These are phyloP conservation scores for Starmerella sirachaensis DNA, from an alignment of 805 yeast genomes.

Conservation along the genomic window DNA sequence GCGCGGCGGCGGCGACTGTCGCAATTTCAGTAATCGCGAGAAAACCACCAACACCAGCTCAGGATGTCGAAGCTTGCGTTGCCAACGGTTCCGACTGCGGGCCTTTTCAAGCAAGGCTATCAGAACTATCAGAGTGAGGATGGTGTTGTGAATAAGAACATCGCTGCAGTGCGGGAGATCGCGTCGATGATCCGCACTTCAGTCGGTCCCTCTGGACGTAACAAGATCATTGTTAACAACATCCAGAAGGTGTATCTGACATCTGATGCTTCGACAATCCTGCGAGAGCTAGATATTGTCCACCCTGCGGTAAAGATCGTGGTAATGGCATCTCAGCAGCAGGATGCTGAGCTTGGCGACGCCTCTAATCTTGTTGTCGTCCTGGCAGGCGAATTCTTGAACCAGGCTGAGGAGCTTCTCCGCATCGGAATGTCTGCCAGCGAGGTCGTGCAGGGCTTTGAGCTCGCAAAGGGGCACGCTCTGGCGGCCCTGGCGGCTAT, in stretches of 20 bases:
- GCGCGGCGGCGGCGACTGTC: too few species aligned
- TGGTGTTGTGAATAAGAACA: constrained; percentile 87
- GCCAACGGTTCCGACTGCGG: constrained; percentile 87
- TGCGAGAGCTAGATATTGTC: constrained; percentile 81
- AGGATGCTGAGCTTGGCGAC: constrained; percentile 95
- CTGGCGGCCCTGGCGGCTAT: constrained; percentile 46
- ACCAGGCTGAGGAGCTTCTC: constrained; percentile 73
- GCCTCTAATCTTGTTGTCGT: constrained; percentile 84
- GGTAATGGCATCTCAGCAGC: constrained; percentile 95
- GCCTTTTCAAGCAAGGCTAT: constrained; percentile 92
- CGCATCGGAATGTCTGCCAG: constrained; percentile 79
- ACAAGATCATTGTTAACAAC: constrained; percentile 86
- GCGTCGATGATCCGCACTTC: constrained; percentile 84
- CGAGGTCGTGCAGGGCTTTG: constrained; percentile 88
- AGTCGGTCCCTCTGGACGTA: constrained; percentile 95
- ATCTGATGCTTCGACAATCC: constrained; percentile 96
- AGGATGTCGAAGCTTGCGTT: constrained; percentile 68
- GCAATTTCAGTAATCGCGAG: too few species aligned
- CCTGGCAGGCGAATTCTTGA: constrained; percentile 83
- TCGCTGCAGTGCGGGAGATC: constrained; percentile 88
- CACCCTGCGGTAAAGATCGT: constrained; percentile 95
- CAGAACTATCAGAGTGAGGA: constrained; percentile 76
- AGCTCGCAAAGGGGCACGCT: constrained; percentile 70
- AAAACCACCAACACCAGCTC: background rate
- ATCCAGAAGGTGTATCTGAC: constrained; percentile 79